A percentile compares a stretch with the other conserved stretches of the same genome.
These are phyloP conservation scores for Ettlia oleoabundans DNA, from an alignment of 139 green algal genomes.

Conservation along the genomic window DNA sequence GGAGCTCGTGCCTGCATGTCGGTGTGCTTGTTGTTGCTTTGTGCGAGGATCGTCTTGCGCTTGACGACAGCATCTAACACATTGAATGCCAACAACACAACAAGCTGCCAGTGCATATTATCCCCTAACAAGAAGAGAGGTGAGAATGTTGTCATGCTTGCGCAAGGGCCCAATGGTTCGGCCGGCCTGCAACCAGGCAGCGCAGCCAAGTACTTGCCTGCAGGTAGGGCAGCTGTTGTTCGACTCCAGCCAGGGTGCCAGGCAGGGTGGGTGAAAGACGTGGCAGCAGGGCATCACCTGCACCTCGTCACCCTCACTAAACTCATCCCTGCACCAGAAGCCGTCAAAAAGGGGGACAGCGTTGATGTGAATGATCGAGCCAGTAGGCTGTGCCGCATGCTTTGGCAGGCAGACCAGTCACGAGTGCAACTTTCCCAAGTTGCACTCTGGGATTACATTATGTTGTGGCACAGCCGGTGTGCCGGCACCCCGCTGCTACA, in stretches of 20 bases:
- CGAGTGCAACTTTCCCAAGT: neutral
- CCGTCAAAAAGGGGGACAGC: no score
- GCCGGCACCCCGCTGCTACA: no score
- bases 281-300: constrained; percentile 77
- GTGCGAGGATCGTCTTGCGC: no score
- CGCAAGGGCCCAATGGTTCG: neutral
- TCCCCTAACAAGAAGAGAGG: neutral
- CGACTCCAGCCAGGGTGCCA: constrained; percentile 75
- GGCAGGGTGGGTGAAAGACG: constrained; percentile 75
- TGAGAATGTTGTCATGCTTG: neutral
- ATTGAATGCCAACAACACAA: neutral
- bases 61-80: no score
- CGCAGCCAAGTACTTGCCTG: constrained; percentile 35
- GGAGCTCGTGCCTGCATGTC: constrained; percentile 54
- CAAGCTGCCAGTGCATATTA: neutral
- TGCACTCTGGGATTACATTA: neutral
- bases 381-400: neutral
- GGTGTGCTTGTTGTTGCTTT: neutral
- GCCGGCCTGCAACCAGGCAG: neutral
- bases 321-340: constrained; percentile 51
- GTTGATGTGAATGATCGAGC: constrained; percentile 8
- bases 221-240: constrained; percentile 86
- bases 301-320: constrained; percentile 69
- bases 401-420: neutral
- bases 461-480: neutral